Conservation (phyloP, 2,329 filamentous ascomycete genomes). For the Nemania abortiva region DNA sequence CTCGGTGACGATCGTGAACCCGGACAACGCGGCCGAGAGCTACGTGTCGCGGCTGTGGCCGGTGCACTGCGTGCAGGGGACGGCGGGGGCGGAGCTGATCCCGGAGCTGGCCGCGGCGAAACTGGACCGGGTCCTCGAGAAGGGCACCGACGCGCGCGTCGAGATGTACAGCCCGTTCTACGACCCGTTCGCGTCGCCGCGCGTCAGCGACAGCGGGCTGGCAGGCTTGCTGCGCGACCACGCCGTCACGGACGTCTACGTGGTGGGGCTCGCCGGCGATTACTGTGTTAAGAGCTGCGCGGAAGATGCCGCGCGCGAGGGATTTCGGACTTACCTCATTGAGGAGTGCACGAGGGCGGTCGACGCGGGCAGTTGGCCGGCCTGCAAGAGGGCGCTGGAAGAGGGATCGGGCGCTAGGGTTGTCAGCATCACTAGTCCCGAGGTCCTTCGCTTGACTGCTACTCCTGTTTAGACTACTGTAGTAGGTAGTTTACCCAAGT, state of each 20-base stretch:
- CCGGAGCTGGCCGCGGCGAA: conserved; percentile 73
- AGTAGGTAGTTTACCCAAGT: too few species aligned
- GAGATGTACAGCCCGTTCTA: conserved; percentile 97
- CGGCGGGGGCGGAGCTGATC: conserved; percentile 78
- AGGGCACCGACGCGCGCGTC: conserved; percentile 78
- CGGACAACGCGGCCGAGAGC: conserved; percentile 69
- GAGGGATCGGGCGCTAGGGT: conserved; percentile 70
- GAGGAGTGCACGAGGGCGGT: conserved; percentile 84
- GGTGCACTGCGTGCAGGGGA: conserved; percentile 84
- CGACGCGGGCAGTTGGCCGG: conserved; percentile 69
- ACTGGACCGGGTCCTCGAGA: conserved; percentile 78
- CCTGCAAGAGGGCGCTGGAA: conserved; percentile 65
- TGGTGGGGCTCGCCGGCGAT: conserved; percentile 88
- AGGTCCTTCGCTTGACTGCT: conserved; percentile 64
- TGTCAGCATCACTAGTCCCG: conserved; percentile 67
- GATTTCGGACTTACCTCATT: conserved; percentile 81
- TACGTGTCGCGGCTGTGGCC: conserved; percentile 86
- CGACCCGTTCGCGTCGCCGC: conserved; percentile 72
- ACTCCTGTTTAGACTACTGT: conserved; percentile 22
- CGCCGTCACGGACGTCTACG: conserved; percentile 81
- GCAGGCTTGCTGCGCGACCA: conserved; percentile 66
- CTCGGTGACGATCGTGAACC: conserved; percentile 73
- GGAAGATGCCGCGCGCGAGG: conserved; percentile 78
- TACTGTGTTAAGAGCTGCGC: conserved; percentile 90
- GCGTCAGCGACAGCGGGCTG: conserved; percentile 73